Percentiles rank a stretch among this genome's conserved stretches.
phyloP scores from a whole-genome alignment of 164 flowering plant species.

The Houttuynia cordata region DNA sequence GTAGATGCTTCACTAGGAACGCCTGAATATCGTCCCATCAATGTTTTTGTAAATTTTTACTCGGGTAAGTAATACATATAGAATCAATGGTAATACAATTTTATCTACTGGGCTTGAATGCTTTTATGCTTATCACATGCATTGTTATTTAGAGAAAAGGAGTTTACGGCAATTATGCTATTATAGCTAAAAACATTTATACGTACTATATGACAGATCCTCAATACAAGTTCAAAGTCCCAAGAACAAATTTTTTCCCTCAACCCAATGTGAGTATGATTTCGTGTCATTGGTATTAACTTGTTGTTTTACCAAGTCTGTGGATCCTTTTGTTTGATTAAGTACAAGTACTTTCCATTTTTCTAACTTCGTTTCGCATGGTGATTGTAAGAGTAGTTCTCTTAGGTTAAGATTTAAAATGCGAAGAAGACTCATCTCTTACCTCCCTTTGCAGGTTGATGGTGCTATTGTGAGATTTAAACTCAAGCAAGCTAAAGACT shows the following conservation, averaged over 20 bases:
- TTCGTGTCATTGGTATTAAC: neutral
- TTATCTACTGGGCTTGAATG: too few relatives aligned
- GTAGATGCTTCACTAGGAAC: conserved; percentile 60
- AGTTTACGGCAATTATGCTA: neutral
- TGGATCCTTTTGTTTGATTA: neutral
- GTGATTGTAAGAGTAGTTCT: too few relatives aligned
- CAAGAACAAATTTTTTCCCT: conserved; percentile 76
- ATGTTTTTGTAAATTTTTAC: conserved; percentile 79
- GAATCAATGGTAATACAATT: neutral
- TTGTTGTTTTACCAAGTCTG: neutral
- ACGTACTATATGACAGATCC: conserved; percentile 43
- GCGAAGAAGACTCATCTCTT: too few relatives aligned
- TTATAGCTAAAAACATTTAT: neutral
- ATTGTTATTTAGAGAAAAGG: neutral
- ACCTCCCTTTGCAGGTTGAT: conserved; percentile 76
- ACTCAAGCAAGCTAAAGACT: conserved; percentile 58
- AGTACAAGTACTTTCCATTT: neutral
- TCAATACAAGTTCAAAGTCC: conserved; percentile 68
- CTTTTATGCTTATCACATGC: too few relatives aligned
- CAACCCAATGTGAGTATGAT: too few relatives aligned
- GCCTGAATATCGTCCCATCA: conserved; percentile 86
- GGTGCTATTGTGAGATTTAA: conserved; percentile 79
- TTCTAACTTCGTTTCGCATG: too few relatives aligned
- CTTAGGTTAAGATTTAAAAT: too few relatives aligned
- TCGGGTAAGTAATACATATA: conserved; percentile 39